Percentiles rank a stretch among this genome's conserved stretches.
Conservation (phyloP, 1,284 basidiomycete species). For the Ganoderma lucidum region DNA sequence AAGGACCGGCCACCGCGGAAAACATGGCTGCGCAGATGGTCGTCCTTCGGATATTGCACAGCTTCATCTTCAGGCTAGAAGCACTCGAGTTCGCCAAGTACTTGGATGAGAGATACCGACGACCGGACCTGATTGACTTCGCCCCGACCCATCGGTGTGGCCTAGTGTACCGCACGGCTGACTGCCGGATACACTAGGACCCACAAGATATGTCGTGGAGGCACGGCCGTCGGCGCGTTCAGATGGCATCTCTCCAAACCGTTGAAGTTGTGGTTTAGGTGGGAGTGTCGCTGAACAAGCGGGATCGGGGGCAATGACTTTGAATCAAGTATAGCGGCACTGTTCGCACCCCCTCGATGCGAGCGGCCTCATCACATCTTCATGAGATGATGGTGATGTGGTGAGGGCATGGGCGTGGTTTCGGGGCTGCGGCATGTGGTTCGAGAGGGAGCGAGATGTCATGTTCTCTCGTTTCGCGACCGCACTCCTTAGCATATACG, state of each 20-base stretch:
- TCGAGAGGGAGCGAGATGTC: background rate
- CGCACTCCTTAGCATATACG: background rate
- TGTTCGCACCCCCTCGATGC: background rate
- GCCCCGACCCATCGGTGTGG: background rate
- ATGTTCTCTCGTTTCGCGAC: background rate
- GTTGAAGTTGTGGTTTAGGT: background rate
- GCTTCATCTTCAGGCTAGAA: background rate
- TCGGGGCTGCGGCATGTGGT: background rate
- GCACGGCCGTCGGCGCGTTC: background rate
- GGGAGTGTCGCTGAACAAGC: background rate
- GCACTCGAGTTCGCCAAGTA: background rate
- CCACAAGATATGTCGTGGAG: background rate
- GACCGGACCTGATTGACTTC: background rate
- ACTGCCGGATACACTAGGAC: background rate
- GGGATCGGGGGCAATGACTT: background rate
- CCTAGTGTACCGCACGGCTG: background rate
- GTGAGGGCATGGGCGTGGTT: conserved; percentile 1
- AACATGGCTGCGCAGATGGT: background rate
- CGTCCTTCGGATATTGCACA: background rate
- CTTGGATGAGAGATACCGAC: background rate
- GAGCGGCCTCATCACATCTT: background rate
- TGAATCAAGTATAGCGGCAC: background rate
- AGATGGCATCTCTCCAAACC: background rate
- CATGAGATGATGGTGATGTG: background rate
- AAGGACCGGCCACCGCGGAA: background rate